These are phyloP conservation scores for Coprinopsis cinerea DNA, from an alignment of 768 basidiomycete species.

Conservation along the genomic window DNA sequence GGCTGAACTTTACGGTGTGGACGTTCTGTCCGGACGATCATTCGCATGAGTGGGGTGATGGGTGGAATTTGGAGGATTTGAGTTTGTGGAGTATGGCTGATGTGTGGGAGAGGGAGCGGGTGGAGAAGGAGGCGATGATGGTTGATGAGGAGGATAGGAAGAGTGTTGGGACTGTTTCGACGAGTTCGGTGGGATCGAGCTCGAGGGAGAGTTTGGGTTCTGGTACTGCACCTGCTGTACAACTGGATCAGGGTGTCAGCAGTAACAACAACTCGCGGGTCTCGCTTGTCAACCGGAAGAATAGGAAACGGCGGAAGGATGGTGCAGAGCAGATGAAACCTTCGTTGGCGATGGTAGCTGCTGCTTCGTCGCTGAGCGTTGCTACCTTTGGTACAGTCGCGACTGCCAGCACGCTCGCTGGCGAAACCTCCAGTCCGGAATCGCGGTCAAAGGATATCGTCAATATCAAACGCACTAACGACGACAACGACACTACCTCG, in stretches of 20 bases:
- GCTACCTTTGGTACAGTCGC: constrained; percentile 18
- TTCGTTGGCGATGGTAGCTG: constrained; percentile 18
- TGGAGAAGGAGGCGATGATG: constrained; percentile 15
- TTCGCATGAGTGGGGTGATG: constrained; percentile 86
- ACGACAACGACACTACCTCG: background rate
- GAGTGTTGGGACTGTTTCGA: no score
- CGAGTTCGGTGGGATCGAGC: no score
- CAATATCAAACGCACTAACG: background rate
- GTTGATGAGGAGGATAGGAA: constrained; percentile 11
- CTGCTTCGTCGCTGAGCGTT: constrained; percentile 22
- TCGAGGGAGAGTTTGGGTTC: no score
- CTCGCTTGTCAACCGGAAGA: constrained; percentile 28
- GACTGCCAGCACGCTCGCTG: constrained; percentile 1
- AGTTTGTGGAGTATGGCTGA: constrained; percentile 85
- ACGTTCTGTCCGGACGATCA: constrained; percentile 76
- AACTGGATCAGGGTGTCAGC: constrained; percentile 14
- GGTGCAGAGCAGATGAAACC: constrained; percentile 7
- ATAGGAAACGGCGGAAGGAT: constrained; percentile 9
- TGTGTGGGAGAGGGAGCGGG: constrained; percentile 20
- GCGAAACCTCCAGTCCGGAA: background rate
- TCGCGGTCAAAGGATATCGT: background rate
- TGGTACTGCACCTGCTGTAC: background rate
- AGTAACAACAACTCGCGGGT: constrained; percentile 31
- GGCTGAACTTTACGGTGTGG: constrained; percentile 81
- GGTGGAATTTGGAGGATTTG: constrained; percentile 95